Conservation (phyloP, 768 basidiomycete species). For the Calocera viscosa region DNA sequence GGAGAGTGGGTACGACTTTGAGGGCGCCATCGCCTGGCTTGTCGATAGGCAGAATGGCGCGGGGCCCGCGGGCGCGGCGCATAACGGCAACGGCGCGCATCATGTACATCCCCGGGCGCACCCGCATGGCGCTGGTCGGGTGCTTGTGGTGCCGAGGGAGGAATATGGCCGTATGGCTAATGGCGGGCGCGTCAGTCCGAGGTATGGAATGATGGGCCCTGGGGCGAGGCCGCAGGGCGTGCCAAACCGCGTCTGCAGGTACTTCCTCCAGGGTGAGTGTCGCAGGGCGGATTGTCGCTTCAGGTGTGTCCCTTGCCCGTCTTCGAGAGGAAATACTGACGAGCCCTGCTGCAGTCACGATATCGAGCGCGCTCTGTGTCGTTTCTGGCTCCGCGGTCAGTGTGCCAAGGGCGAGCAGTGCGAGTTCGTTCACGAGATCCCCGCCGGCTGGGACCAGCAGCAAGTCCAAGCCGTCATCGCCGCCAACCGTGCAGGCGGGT, state of each 20-base stretch:
- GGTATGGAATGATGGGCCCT: slow-evolving; percentile 21
- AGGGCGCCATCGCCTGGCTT: slow-evolving; percentile 88
- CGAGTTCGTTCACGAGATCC: slow-evolving; percentile 90
- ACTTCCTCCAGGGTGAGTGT: slow-evolving; percentile 94
- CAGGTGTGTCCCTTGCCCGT: slow-evolving; percentile 48
- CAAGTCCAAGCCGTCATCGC: slow-evolving; percentile 48
- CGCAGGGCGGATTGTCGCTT: slow-evolving; percentile 93
- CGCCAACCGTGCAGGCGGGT: slow-evolving; percentile 27
- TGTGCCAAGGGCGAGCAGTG: slow-evolving; percentile 94
- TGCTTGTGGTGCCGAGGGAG: slow-evolving; percentile 54
- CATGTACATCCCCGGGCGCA: slow-evolving; percentile 39
- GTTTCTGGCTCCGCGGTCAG: slow-evolving; percentile 95
- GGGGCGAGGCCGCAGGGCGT: slow-evolving; percentile 22
- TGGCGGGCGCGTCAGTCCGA: slow-evolving; percentile 20
- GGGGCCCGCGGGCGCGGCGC: slow-evolving; percentile 36
- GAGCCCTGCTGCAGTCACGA: slow-evolving; percentile 54
- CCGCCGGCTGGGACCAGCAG: slow-evolving; percentile 58
- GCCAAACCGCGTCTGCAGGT: slow-evolving; percentile 73
- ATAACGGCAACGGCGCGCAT: slow-evolving; percentile 16
- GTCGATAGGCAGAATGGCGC: slow-evolving; percentile 46
- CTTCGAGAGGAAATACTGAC: slow-evolving; percentile 8
- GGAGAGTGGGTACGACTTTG: slow-evolving; percentile 85
- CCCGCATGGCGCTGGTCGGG: slow-evolving; percentile 46
- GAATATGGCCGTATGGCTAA: slow-evolving; percentile 14
- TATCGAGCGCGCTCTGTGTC: slow-evolving; percentile 82